These are phyloP conservation scores for Chaetomium strumarium DNA, from an alignment of 2,329 filamentous ascomycete species.

Conservation along the genomic window DNA sequence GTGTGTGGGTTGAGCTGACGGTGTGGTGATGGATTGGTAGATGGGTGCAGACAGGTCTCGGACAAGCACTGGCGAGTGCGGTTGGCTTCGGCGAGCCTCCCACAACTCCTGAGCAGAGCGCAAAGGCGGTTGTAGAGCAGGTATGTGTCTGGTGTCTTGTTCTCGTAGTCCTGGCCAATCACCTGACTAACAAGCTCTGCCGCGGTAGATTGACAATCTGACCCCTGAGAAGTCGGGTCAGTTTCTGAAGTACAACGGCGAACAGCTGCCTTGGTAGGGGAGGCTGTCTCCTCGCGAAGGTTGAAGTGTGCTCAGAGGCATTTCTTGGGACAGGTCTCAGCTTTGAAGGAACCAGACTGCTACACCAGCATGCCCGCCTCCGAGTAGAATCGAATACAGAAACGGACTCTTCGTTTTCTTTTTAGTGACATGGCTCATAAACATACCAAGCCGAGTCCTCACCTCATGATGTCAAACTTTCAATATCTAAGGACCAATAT, in stretches of 20 bases:
- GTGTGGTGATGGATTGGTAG: slow-evolving; percentile 8
- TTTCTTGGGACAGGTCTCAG: too few relatives aligned
- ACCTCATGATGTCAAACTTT: too few relatives aligned
- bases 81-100: slow-evolving; percentile 24
- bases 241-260: slow-evolving; percentile 20
- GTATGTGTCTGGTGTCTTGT: slow-evolving; percentile 13
- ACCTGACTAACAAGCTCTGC: background rate
- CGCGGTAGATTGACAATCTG: slow-evolving; percentile 19
- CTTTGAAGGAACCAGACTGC: background rate
- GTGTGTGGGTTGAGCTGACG: background rate
- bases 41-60: slow-evolving; percentile 27
- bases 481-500: too few relatives aligned
- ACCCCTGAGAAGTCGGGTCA: slow-evolving; percentile 21
- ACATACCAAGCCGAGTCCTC: too few relatives aligned
- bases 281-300: background rate
- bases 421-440: too few relatives aligned
- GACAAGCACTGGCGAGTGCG: slow-evolving; percentile 25
- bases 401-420: too few relatives aligned
- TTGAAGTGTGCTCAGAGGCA: too few relatives aligned
- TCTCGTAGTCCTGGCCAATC: background rate
- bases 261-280: slow-evolving; percentile 24
- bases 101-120: slow-evolving; percentile 22
- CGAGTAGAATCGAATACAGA: background rate
- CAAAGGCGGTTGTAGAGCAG: slow-evolving; percentile 22
- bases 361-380: too few relatives aligned